Evolutionary conservation across 2,329 filamentous ascomycete genomes (phyloP).

Genomic region (Apiospora hydei): DNA sequence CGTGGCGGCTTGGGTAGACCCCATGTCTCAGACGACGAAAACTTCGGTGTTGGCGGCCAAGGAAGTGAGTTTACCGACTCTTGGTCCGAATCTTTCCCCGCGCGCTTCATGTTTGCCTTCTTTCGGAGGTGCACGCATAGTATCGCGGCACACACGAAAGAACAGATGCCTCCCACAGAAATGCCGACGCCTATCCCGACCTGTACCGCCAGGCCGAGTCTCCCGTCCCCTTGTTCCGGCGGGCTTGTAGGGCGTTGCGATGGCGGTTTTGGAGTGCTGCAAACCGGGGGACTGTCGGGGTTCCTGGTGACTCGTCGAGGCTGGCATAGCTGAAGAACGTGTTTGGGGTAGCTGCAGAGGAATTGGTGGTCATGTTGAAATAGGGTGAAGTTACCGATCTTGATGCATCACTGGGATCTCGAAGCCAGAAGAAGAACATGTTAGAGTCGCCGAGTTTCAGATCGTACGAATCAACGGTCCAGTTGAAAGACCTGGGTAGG

Average conservation of each 20-base stretch:
- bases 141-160: slow-evolving; percentile 8
- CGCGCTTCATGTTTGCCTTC: neutral
- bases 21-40: neutral
- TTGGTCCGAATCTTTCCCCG: neutral
- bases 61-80: slow-evolving; percentile 10
- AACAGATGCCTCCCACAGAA: neutral
- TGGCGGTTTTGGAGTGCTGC: neutral
- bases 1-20: neutral
- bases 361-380: slow-evolving; percentile 6
- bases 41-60: neutral
- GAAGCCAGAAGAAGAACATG: slow-evolving; percentile 14
- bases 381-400: slow-evolving; percentile 1
- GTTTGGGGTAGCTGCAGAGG: neutral
- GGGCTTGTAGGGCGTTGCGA: neutral
- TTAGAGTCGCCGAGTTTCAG: slow-evolving; percentile 4
- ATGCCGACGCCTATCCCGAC: slow-evolving; percentile 3
- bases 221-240: neutral
- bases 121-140: slow-evolving; percentile 1
- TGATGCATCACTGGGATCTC: neutral
- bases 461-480: slow-evolving; percentile 2
- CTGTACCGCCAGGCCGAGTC: neutral
- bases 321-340: neutral
- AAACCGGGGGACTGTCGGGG: neutral
- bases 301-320: neutral
- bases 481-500: neutral